phyloP scores from a whole-genome alignment of 495 filamentous ascomycete genomes.

The Hypoxylon cercidicola region DNA sequence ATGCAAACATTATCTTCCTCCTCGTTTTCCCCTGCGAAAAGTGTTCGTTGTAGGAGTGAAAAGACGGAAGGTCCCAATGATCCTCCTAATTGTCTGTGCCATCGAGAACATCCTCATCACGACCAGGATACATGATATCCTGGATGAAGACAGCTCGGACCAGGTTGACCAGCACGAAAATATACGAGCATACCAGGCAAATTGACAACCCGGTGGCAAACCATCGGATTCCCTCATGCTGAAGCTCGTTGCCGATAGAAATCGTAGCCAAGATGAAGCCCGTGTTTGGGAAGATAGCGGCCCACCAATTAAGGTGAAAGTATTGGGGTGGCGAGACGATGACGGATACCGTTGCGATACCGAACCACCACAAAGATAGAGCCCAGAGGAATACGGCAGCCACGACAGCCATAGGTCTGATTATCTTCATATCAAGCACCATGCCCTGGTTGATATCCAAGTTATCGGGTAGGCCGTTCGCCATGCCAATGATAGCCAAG shows the following conservation, averaged over 20 bases:
- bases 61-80: background rate
- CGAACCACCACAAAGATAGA: conserved; percentile 77
- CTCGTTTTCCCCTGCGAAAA: background rate
- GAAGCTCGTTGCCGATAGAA: conserved; percentile 55
- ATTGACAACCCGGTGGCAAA: conserved; percentile 62
- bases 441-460: conserved; percentile 35
- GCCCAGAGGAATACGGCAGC: conserved; percentile 74
- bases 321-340: conserved; percentile 57
- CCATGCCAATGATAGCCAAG: conserved; percentile 72
- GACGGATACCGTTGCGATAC: conserved; percentile 63
- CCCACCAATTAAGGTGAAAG: conserved; percentile 68
- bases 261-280: conserved; percentile 65
- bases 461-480: conserved; percentile 54
- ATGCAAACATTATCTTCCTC: conserved; percentile 1
- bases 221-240: conserved; percentile 56
- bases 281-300: conserved; percentile 68
- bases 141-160: conserved; percentile 62
- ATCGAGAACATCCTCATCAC: conserved; percentile 66
- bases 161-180: conserved; percentile 62
- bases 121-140: conserved; percentile 72
- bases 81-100: conserved; percentile 19
- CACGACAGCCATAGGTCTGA: conserved; percentile 64
- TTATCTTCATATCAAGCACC: conserved; percentile 48
- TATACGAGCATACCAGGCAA: conserved; percentile 63
- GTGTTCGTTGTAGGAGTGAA: background rate